Percentiles rank a stretch among this genome's conserved stretches.
These are phyloP conservation scores for Uronychia setigera DNA, from an alignment of 73 alveolate species.

Conservation along the genomic window DNA sequence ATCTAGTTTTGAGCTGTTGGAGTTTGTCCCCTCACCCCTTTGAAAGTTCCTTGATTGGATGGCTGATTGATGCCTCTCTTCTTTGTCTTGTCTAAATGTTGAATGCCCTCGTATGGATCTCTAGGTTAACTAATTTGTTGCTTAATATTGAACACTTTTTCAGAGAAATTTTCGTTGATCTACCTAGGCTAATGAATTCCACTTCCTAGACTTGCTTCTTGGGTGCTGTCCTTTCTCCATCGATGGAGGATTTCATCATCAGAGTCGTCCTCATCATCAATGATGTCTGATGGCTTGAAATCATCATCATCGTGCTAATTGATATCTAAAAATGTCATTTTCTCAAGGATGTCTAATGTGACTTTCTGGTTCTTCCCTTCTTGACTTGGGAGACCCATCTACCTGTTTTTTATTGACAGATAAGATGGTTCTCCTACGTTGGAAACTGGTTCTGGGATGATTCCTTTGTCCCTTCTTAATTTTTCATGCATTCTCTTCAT, in stretches of 20 bases:
- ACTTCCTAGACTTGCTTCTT: neutral
- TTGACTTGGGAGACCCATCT: neutral
- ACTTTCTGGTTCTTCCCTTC: conserved; percentile 27
- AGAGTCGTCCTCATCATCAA: conserved; percentile 41
- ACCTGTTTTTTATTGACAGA: neutral
- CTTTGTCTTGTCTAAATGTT: neutral
- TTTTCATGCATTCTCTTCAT: conserved; percentile 46
- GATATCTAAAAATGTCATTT: conserved; percentile 37
- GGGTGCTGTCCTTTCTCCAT: neutral
- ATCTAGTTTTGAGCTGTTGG: neutral
- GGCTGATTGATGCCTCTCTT: neutral
- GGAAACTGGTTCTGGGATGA: neutral
- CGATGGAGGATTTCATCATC: conserved; percentile 20
- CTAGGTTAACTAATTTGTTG: neutral
- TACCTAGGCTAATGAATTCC: neutral
- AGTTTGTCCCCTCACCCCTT: neutral
- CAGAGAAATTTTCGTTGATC: neutral
- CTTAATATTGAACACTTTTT: neutral
- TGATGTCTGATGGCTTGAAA: conserved; percentile 53
- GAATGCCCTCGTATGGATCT: neutral
- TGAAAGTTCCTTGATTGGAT: neutral
- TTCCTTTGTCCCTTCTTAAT: neutral
- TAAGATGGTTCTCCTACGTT: neutral
- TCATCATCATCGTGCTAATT: conserved; percentile 45
- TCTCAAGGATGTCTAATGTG: conserved; percentile 37